Percentiles rank a stretch among this genome's conserved stretches.
Conservation (phyloP, 106 monocot species). For the Dendrobium nobile region DNA sequence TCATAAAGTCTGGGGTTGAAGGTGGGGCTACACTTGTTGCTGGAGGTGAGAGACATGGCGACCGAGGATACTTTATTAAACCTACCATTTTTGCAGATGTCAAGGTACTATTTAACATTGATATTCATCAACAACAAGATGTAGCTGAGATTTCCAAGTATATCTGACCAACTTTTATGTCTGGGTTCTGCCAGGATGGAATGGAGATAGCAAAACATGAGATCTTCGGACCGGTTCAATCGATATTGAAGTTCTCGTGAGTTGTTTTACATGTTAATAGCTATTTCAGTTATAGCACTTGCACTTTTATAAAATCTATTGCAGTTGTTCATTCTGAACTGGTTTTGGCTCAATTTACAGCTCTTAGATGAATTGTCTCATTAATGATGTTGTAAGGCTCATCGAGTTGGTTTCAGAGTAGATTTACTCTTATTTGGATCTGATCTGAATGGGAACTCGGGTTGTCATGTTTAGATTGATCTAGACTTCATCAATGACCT, state of each 20-base stretch:
- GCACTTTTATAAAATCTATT: background rate
- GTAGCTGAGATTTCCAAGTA: background rate
- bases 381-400: background rate
- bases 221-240: constrained; percentile 93
- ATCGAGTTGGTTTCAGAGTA: background rate
- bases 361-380: background rate
- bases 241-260: constrained; percentile 91
- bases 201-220: constrained; percentile 84
- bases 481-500: background rate
- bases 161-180: background rate
- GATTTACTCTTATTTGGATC: background rate
- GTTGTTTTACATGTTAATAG: constrained; percentile 4
- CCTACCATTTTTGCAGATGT: constrained; percentile 84
- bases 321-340: background rate
- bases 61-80: constrained; percentile 77
- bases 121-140: background rate
- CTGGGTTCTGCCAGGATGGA: constrained; percentile 37
- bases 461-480: background rate
- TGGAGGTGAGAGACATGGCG: constrained; percentile 67
- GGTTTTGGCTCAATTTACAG: background rate
- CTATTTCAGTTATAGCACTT: background rate
- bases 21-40: constrained; percentile 67
- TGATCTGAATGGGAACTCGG: background rate
- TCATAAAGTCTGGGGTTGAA: constrained; percentile 61
- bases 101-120: constrained; percentile 29